Conservation (phyloP, 768 basidiomycete species). For the Xerocomellus intermedius region DNA sequence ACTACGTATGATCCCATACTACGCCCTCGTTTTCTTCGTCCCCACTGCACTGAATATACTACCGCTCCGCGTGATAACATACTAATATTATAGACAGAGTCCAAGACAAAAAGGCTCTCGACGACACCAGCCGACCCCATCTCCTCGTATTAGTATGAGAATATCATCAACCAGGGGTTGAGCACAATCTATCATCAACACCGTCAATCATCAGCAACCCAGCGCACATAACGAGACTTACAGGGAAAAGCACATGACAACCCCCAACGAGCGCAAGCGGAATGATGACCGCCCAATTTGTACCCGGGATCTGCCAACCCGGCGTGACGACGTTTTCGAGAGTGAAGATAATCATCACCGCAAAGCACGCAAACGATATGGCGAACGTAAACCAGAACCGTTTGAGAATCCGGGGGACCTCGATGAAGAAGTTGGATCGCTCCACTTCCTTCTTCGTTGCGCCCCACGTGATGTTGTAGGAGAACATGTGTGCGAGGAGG, state of each 20-base stretch:
- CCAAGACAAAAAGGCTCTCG: background rate
- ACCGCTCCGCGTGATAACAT: background rate
- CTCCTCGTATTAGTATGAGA: conserved; percentile 45
- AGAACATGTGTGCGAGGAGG: conserved; percentile 56
- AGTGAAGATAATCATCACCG: conserved; percentile 56
- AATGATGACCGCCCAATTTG: conserved; percentile 72
- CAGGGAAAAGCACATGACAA: conserved; percentile 74
- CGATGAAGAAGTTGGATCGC: conserved; percentile 86
- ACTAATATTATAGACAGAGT: background rate
- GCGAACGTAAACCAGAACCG: conserved; percentile 71
- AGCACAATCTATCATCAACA: conserved; percentile 57
- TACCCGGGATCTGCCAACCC: conserved; percentile 61
- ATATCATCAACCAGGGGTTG: conserved; percentile 89
- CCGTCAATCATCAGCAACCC: background rate
- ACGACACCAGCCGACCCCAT: background rate
- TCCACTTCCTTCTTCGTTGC: conserved; percentile 82
- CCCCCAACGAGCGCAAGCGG: conserved; percentile 69
- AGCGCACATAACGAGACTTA: conserved; percentile 34
- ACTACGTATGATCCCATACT: background rate
- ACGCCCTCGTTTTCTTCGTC: background rate
- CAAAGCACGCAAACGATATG: conserved; percentile 50
- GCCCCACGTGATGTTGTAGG: conserved; percentile 60
- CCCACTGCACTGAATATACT: background rate
- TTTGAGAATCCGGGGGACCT: conserved; percentile 79
- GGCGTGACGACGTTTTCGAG: conserved; percentile 48